Evolutionary conservation across 306 rosid genomes (phyloP).

Genomic region (Pyrus bretschneideri): DNA sequence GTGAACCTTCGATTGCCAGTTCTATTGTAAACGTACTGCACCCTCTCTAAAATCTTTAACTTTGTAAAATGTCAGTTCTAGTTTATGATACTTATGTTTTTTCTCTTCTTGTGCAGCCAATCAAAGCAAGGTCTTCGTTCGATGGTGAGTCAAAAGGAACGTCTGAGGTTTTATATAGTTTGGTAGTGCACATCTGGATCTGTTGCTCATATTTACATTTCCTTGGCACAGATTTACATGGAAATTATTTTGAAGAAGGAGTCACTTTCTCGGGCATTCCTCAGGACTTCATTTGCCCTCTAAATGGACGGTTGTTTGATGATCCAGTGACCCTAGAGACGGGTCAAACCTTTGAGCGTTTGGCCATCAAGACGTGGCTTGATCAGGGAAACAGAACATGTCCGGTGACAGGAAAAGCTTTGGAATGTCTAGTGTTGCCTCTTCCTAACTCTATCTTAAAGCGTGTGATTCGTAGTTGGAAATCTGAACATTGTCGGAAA

Average conservation of each 20-base stretch:
- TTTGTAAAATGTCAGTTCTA: not conserved
- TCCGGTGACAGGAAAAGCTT: slow-evolving; percentile 59
- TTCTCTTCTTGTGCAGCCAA: slow-evolving; percentile 43
- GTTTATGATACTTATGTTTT: slow-evolving; percentile 7
- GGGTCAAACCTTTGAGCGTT: slow-evolving; percentile 69
- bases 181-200: slow-evolving; percentile 2
- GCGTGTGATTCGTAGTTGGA: slow-evolving; percentile 65
- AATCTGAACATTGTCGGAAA: slow-evolving; percentile 38
- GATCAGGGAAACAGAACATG: slow-evolving; percentile 65
- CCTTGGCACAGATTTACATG: slow-evolving; percentile 25
- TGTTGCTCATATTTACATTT: slow-evolving; percentile 9
- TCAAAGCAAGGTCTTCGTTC: slow-evolving; percentile 24
- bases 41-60: not conserved
- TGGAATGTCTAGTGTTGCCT: slow-evolving; percentile 50
- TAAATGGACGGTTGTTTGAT: slow-evolving; percentile 56
- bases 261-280: slow-evolving; percentile 41
- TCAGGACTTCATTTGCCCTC: slow-evolving; percentile 63
- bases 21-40: slow-evolving; percentile 19
- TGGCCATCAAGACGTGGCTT: slow-evolving; percentile 68
- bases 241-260: slow-evolving; percentile 40
- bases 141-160: slow-evolving; percentile 44
- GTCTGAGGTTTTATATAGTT: not conserved
- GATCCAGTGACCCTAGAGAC: slow-evolving; percentile 83
- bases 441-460: slow-evolving; percentile 55
- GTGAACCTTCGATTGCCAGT: slow-evolving; percentile 17